Conservation (phyloP, 768 basidiomycete species). For the Suillus subaureus region DNA sequence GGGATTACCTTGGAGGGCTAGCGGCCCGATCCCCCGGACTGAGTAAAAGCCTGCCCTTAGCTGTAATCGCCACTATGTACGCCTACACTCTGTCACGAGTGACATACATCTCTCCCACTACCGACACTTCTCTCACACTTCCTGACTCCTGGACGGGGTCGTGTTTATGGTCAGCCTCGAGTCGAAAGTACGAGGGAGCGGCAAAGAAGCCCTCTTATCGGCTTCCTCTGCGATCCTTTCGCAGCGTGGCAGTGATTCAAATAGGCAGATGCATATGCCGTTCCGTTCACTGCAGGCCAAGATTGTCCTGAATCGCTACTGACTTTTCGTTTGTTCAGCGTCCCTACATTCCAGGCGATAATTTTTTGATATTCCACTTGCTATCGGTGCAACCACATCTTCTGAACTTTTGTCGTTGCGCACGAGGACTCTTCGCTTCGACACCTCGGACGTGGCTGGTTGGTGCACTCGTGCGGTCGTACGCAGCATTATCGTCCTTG, state of each 20-base stretch:
- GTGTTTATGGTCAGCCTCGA: constrained; percentile 3
- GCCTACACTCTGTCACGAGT: too few relatives aligned
- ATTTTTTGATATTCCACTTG: constrained; percentile 3
- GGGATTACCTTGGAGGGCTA: not conserved
- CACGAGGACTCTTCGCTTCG: constrained; percentile 2
- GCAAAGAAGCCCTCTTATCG: constrained; percentile 4
- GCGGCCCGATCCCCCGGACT: constrained; percentile 1
- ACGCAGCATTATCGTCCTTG: constrained; percentile 6
- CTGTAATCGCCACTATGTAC: not conserved
- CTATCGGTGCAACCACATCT: not conserved
- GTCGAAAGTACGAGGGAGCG: constrained; percentile 15
- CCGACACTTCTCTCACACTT: constrained; percentile 1
- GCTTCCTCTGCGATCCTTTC: constrained; percentile 14
- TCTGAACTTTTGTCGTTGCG: not conserved
- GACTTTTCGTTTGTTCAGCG: not conserved
- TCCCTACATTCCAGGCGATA: not conserved
- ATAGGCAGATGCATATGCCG: constrained; percentile 13
- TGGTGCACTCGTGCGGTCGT: not conserved
- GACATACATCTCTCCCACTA: not conserved
- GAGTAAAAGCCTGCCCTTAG: constrained; percentile 8
- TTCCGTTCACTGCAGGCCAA: constrained; percentile 6
- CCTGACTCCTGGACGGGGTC: not conserved
- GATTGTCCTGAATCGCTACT: not conserved
- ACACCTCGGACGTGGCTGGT: constrained; percentile 2
- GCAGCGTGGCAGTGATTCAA: constrained; percentile 7